Base-by-base conservation (phyloP, 129 eudicot genomes). In the Flaveria linearis region DNA sequence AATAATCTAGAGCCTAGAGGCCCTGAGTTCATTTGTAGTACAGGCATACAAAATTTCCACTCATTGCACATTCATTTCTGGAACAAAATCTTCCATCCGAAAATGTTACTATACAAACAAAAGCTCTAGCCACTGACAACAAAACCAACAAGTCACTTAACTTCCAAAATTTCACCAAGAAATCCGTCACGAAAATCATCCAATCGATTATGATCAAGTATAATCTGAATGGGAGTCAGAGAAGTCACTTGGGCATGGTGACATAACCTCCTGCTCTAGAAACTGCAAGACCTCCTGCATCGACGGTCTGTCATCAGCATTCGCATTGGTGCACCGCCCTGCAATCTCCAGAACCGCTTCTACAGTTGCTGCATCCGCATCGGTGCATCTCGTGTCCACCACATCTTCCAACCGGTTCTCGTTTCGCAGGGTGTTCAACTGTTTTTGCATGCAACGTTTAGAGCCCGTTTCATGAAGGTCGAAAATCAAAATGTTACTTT, bases 171-270 rank as follows among this genome's bases (percentile, higher is more conserved):
- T 79, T 64, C 68, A 11, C 11, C 26, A 17, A 66, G 41, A 80
- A 71, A 74, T 80, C 70, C 50, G 11, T 30, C 69, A 30, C 7
- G 22, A 63, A 25, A 61, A 61, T 52, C 28, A 9, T 0, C 62
- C 0, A 5, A 18, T 9, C 28, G 26, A 49, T 49, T 61, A 71
- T 52, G 58, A 78, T 86, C 85, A 94, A 58, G 90, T 89, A 74
- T 95, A 87, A 80, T 95, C 99, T 2, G 99, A 95, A 73, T 95
- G 97, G 80, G 99, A 95, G 73, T 95, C 99, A 17, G 91, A 95
- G 78, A 89, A 87, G 78, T 95, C 97, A 30, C 92, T 95, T 14
- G 96, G 94, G 86, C 92, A 95, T 53, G 99, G 99, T 1, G 99
- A 87, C 99, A 95, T 86, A 39, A 89, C 96, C 78, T 95, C 99